These are phyloP conservation scores for Penicillium sp. DNA, from an alignment of 2,329 filamentous ascomycete genomes.

Conservation along the genomic window DNA sequence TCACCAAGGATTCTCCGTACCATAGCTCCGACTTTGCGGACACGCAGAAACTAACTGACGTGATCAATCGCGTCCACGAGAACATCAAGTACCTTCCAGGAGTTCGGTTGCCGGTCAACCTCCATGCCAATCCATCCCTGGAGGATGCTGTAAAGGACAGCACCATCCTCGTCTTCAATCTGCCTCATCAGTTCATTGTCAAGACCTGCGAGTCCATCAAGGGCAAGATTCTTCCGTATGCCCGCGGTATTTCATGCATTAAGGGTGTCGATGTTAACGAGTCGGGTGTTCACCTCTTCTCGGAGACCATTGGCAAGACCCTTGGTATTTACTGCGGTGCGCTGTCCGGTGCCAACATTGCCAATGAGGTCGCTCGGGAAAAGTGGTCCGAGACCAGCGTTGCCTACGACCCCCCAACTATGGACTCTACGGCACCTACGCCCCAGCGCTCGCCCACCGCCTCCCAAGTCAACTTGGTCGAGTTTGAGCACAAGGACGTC, in stretches of 20 bases:
- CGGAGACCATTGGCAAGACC: constrained; percentile 84
- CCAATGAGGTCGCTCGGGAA: constrained; percentile 86
- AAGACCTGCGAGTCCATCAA: constrained; percentile 76
- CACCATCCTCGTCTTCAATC: constrained; percentile 90
- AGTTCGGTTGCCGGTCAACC: constrained; percentile 72
- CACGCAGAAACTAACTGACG: constrained; percentile 76
- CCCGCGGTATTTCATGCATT: constrained; percentile 92
- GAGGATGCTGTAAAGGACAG: constrained; percentile 72
- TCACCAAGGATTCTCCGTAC: constrained; percentile 65
- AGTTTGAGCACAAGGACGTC: constrained; percentile 61
- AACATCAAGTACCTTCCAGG: constrained; percentile 97
- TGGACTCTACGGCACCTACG: constrained; percentile 75
- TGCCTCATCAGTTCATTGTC: constrained; percentile 85
- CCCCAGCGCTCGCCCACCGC: constrained; percentile 49
- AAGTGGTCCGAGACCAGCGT: constrained; percentile 98
- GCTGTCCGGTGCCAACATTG: constrained; percentile 92
- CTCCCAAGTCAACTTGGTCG: constrained; percentile 47
- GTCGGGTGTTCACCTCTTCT: constrained; percentile 81
- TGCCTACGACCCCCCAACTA: constrained; percentile 84
- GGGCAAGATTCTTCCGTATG: constrained; percentile 85
- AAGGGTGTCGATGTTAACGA: constrained; percentile 94
- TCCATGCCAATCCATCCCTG: constrained; percentile 42
- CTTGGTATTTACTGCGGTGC: constrained; percentile 96
- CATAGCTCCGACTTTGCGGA: constrained; percentile 65
- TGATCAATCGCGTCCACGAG: constrained; percentile 92